Percentiles rank a stretch among this genome's conserved stretches.
Evolutionary conservation across 2,329 filamentous ascomycete genomes (phyloP).

Genomic region (Exophiala lecanii-corni): DNA sequence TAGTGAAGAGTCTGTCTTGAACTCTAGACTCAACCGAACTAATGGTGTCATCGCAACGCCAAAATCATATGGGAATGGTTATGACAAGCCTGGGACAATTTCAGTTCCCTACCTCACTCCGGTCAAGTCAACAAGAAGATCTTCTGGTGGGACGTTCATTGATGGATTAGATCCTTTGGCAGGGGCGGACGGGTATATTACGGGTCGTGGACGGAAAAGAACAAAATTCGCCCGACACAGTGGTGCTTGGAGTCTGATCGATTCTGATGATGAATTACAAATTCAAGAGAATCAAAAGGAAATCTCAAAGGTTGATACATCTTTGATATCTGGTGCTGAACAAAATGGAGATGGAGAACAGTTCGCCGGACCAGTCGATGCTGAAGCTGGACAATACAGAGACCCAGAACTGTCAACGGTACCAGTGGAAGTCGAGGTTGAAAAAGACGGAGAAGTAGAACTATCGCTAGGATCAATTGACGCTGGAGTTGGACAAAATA

Average conservation of each 20-base stretch:
- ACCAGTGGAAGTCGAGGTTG: too few species aligned
- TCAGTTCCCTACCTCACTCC: conserved; percentile 17
- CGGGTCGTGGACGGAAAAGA: conserved; percentile 62
- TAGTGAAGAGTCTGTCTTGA: background rate
- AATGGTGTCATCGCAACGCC: background rate
- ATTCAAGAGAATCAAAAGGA: too few species aligned
- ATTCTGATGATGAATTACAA: conserved; percentile 33
- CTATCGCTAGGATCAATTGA: too few species aligned
- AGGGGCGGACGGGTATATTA: conserved; percentile 61
- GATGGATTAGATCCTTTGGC: conserved; percentile 44
- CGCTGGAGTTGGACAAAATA: too few species aligned
- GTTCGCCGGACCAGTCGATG: too few species aligned
- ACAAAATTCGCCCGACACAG: conserved; percentile 64
- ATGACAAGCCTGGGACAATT: conserved; percentile 8
- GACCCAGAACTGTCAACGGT: too few species aligned
- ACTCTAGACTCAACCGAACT: background rate
- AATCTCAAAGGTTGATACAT: too few species aligned
- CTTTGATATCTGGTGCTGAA: too few species aligned
- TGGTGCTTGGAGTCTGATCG: conserved; percentile 68
- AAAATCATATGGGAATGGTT: conserved; percentile 3
- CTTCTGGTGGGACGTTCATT: conserved; percentile 14
- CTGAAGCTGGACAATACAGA: too few species aligned
- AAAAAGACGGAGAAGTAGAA: too few species aligned
- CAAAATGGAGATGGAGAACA: conserved; percentile 10
- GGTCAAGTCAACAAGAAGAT: conserved; percentile 10